phyloP scores from a whole-genome alignment of 176 grass and related monocot species.

The Microstegium vimineum region DNA sequence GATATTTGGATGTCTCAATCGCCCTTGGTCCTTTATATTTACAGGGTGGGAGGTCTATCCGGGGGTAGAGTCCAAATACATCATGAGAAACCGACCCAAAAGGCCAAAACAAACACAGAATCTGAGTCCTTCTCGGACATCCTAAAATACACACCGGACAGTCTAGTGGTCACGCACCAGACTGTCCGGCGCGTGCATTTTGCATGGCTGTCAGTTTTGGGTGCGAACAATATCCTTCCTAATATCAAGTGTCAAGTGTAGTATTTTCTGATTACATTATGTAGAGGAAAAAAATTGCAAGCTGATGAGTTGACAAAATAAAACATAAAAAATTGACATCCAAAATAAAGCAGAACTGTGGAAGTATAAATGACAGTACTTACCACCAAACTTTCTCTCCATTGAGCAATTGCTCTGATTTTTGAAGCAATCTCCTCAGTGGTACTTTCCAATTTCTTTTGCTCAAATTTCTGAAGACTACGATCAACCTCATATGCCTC shows the following conservation, averaged over 20 bases:
- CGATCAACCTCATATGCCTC: conserved; percentile 85
- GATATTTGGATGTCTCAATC: neutral
- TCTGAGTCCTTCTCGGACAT: neutral
- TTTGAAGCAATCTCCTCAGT: conserved; percentile 52
- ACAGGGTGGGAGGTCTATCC: neutral
- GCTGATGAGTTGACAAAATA: neutral
- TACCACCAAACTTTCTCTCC: conserved; percentile 89
- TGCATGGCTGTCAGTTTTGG: neutral
- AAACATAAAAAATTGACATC: conserved; percentile 12
- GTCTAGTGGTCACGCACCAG: neutral
- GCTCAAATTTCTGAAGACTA: conserved; percentile 61
- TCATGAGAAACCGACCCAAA: neutral
- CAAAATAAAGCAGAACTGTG: conserved; percentile 8
- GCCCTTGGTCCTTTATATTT: neutral
- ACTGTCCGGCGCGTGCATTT: neutral
- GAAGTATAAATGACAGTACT: conserved; percentile 34
- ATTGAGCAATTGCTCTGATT: conserved; percentile 54
- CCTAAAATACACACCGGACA: neutral
- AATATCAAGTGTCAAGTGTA: neutral
- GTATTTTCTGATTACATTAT: neutral
- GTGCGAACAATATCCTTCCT: neutral
- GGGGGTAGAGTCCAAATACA: neutral
- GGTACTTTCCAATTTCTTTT: conserved; percentile 43
- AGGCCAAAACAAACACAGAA: neutral
- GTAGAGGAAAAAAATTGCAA: conserved; percentile 12